Conservation (phyloP, 495 filamentous ascomycete species). For the Physcia stellaris region DNA sequence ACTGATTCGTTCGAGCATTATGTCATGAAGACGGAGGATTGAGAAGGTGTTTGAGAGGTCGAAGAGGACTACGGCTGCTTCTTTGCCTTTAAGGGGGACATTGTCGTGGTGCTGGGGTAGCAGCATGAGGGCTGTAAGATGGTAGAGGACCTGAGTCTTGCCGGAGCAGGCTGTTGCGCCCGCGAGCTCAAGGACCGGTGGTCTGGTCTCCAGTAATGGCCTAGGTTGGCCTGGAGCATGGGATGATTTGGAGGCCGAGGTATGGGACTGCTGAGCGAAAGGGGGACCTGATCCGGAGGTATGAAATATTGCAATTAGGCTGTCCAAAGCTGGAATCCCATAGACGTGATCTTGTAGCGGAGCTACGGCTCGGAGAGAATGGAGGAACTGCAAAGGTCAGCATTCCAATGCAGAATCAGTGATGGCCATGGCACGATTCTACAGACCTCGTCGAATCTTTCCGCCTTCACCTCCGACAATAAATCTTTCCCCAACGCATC, state of each 20-base stretch:
- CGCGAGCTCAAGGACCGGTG: slow-evolving; percentile 42
- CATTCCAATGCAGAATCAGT: too few relatives aligned
- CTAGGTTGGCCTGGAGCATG: too few relatives aligned
- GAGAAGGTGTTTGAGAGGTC: slow-evolving; percentile 60
- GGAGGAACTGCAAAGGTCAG: too few relatives aligned
- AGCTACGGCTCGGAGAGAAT: too few relatives aligned
- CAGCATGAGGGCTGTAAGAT: slow-evolving; percentile 44
- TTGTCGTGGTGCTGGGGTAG: slow-evolving; percentile 32
- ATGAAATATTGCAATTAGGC: too few relatives aligned
- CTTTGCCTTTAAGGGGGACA: slow-evolving; percentile 29
- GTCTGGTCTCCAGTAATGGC: too few relatives aligned
- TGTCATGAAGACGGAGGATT: slow-evolving; percentile 35
- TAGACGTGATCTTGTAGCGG: too few relatives aligned
- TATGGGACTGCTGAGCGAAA: too few relatives aligned
- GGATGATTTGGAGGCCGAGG: too few relatives aligned
- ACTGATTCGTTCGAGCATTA: slow-evolving; percentile 16
- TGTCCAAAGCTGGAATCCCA: too few relatives aligned
- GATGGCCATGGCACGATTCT: too few relatives aligned
- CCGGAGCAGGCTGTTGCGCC: slow-evolving; percentile 41
- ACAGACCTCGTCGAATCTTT: slow-evolving; percentile 52
- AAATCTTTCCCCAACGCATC: slow-evolving; percentile 45
- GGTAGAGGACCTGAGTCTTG: slow-evolving; percentile 57
- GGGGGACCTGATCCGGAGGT: too few relatives aligned
- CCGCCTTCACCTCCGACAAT: slow-evolving; percentile 50
- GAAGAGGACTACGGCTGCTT: slow-evolving; percentile 50